These are phyloP conservation scores for Fusarium siculi DNA, from an alignment of 2,329 filamentous ascomycete species.

Conservation along the genomic window DNA sequence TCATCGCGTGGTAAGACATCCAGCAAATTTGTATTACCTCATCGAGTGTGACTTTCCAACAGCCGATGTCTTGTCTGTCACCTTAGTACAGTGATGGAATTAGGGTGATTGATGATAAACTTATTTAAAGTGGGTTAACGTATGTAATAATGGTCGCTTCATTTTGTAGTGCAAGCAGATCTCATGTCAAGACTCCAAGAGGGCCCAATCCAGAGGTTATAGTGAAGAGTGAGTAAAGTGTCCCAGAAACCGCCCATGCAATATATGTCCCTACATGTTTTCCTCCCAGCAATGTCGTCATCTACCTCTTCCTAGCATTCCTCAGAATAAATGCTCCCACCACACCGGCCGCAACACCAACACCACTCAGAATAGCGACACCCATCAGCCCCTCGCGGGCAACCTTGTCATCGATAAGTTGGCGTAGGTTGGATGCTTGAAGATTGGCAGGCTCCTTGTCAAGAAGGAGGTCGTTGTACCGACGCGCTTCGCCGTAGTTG, in stretches of 20 bases:
- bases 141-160: conserved; percentile 31
- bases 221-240: conserved; percentile 28
- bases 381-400: conserved; percentile 93
- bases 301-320: conserved; percentile 71
- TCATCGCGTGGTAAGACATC: background rate
- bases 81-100: too few species aligned
- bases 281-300: background rate
- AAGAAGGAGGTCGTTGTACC: conserved; percentile 92
- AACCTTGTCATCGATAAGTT: conserved; percentile 95
- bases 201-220: conserved; percentile 21
- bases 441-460: conserved; percentile 92
- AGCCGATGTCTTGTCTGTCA: background rate
- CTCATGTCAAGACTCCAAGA: conserved; percentile 32
- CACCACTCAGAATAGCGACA: conserved; percentile 92
- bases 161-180: conserved; percentile 42
- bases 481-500: conserved; percentile 93
- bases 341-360: conserved; percentile 92
- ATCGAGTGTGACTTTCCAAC: background rate
- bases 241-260: conserved; percentile 25
- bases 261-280: conserved; percentile 13
- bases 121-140: conserved; percentile 14
- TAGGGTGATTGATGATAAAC: conserved; percentile 3
- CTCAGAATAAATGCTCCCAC: conserved; percentile 88
- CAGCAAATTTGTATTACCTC: background rate
- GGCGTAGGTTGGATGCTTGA: conserved; percentile 86